Evolutionary conservation across 2,329 filamentous ascomycete species (phyloP), one percentile per base, ranked within the genome.

Genomic region (Aspergillus transmontanensis): DNA sequence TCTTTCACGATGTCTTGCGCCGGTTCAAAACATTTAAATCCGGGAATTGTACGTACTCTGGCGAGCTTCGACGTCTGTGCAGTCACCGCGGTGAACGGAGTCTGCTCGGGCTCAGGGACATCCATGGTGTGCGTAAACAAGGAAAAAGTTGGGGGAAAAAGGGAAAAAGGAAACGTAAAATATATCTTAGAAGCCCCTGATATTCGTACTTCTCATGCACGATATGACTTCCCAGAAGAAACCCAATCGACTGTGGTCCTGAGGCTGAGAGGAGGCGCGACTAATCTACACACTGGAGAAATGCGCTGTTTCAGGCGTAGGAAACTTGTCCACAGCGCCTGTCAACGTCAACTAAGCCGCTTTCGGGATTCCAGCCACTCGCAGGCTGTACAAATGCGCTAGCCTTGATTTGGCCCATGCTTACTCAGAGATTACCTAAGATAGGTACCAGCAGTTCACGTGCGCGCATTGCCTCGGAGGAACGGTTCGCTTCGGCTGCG

Each of bases 51-150:
- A 74, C 80, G 69, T 71, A 82, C 81, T 66, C 80, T 75, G 51
- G 78, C 70, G 65, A 82, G 64, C 64, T 73, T 79, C 48, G 80
- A 82, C 59, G 93, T 96, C 73, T 97, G 94, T 76, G 91, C 89
- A 72, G 89, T 91, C 76, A 97, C 92, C 68, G 93, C 91, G 75
- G 90, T 91, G 82, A 97, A 97, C 82, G 94, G 93, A 80, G 93
- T 96, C 82, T 91, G 88, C 57, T 97, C 93, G 67, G 92, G 90
- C 83, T 96, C 93, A 66, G 89, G 86, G 73, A 89, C 89, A 83
- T 97, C 93, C 94, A 97, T 97, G 64, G 69, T 77, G 69, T 50
- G 69, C 77, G 69, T 50, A 60, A 57, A 53, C 30, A 34, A 64
- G 53, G 59, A 59, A 41, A 41, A 41, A 19, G 39, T 53, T 28